Conservation (phyloP, 108 stramenopile species). For the Skeletonema grethae region DNA sequence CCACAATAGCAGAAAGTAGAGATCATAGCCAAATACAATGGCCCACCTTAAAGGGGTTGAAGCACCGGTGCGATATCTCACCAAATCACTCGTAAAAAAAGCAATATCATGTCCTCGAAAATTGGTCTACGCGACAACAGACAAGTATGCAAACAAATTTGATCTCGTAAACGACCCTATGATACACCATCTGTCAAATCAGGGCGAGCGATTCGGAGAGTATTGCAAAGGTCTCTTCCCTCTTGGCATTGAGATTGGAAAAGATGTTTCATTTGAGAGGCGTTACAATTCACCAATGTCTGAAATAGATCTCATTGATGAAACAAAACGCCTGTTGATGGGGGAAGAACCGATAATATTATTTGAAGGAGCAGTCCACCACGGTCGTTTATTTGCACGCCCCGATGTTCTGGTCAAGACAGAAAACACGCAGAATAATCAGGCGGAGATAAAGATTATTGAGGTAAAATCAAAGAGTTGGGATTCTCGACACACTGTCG, state of each 20-base stretch:
- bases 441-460: conserved; percentile 43
- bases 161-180: conserved; percentile 35
- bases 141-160: conserved; percentile 19
- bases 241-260: conserved; percentile 41
- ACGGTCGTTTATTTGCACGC: conserved; percentile 39
- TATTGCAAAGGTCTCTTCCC: conserved; percentile 52
- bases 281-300: background rate
- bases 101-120: conserved; percentile 56
- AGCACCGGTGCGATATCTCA: conserved; percentile 47
- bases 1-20: too few relatives aligned
- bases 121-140: conserved; percentile 48
- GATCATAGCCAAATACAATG: background rate
- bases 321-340: conserved; percentile 4
- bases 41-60: conserved; percentile 2
- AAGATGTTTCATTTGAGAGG: conserved; percentile 1
- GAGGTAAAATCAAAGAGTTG: conserved; percentile 58
- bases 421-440: background rate
- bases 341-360: conserved; percentile 10
- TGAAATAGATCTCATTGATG: background rate
- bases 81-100: conserved; percentile 51
- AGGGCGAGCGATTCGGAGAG: conserved; percentile 49
- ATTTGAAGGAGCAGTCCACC: conserved; percentile 50
- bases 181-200: conserved; percentile 28
- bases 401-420: conserved; percentile 56
- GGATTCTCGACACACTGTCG: conserved; percentile 37